Evolutionary conservation across 441 rosid genomes (phyloP), one percentile per base, ranked within the genome.

Genomic region (Syzygium malaccense): DNA sequence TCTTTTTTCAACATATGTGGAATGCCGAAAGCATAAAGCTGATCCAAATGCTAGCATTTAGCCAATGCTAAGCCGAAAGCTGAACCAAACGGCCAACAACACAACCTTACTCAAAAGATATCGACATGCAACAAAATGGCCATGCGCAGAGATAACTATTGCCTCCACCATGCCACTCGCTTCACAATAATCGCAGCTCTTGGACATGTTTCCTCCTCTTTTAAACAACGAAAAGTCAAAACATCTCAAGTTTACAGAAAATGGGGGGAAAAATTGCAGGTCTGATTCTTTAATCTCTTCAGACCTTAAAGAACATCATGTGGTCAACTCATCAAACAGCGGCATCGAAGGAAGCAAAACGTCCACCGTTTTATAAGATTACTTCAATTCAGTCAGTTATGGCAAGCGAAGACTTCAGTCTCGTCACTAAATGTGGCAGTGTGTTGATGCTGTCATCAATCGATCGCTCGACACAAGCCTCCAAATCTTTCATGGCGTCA

Each of bases 401-500:
- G 86, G 91, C 91, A 37, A 96, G 91, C 8, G 94, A 88, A 19
- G 93, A 79, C 92, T 94, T 98, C 93, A 97, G 85, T 92, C 93
- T 93, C 45, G 58, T 86, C 45, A 94, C 94, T 30, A 98, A 91
- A 91, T 94, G 93, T 4, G 98, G 99, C 91, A 96, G 85, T 0
- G 95, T 87, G 89, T 93, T 93, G 88, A 95, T 45, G 90, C 88
- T 93, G 33, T 94, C 96, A 18, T 96, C 92, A n/a, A 98, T 95
- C 1, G 98, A 90, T 86, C 91, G 93, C 90, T 93, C 94, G 64
- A 98, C 97, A 3, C 99, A 98, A 4, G 95, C 94, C 91, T 97
- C 98, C 90, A 96, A 86, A 49, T 90, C 91, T 71, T 85, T 91
- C 55, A 91, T 85, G 13, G 96, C 95, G 45, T 92, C 93, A 3